phyloP scores from a whole-genome alignment of 208 protist species.

The Trypanosomatidae sp. region DNA sequence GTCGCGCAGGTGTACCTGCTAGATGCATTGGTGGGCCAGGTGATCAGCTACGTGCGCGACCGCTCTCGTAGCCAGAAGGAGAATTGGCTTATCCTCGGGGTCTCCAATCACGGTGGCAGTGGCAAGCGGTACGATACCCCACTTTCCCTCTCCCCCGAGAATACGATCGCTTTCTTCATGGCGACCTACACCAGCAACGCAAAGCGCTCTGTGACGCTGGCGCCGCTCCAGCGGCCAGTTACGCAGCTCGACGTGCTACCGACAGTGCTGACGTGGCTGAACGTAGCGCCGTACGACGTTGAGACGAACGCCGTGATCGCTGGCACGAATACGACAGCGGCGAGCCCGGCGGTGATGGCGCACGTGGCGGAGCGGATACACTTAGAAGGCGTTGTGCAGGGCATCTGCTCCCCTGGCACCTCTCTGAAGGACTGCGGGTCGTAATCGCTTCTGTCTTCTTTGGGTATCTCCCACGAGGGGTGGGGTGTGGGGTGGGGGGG shows the following conservation, averaged over 20 bases:
- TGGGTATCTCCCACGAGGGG: too few species aligned
- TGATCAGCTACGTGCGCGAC: conserved; percentile 57
- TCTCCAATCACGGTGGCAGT: conserved; percentile 59
- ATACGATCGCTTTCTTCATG: conserved; percentile 65
- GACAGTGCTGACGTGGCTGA: conserved; percentile 75
- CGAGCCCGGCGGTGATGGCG: conserved; percentile 24
- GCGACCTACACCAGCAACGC: conserved; percentile 52
- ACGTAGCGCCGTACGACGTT: conserved; percentile 58
- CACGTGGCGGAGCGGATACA: conserved; percentile 21
- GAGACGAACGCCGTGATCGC: conserved; percentile 36
- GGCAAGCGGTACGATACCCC: conserved; percentile 45
- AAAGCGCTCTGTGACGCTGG: conserved; percentile 40
- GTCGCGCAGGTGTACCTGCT: conserved; percentile 68
- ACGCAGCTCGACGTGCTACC: conserved; percentile 71
- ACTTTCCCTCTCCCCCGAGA: conserved; percentile 38
- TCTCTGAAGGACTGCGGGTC: conserved; percentile 37
- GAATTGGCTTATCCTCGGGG: conserved; percentile 81
- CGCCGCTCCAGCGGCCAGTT: conserved; percentile 38
- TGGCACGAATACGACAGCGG: conserved; percentile 33
- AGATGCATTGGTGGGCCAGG: conserved; percentile 69
- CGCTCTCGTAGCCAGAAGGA: conserved; percentile 56
- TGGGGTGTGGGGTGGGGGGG: too few species aligned
- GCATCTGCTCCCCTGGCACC: conserved; percentile 66
- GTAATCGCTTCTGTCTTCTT: conserved; percentile 1
- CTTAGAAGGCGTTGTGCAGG: conserved; percentile 59